Percentiles rank a stretch among this genome's conserved stretches.
Conservation (phyloP, 2,329 filamentous ascomycete genomes). For the Colletotrichum lindemuthianum region DNA sequence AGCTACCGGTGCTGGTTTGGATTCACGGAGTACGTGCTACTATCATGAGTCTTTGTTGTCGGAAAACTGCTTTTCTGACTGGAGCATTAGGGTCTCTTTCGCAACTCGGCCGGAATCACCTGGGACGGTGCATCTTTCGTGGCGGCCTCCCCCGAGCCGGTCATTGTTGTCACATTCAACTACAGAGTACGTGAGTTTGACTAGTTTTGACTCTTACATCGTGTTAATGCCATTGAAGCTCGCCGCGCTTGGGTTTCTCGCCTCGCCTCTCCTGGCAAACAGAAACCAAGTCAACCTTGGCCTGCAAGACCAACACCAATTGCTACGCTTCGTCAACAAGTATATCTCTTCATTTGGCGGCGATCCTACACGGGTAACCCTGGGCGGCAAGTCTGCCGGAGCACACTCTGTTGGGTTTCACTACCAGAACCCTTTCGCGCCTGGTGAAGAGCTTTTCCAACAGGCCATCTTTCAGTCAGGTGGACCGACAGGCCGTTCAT, state of each 20-base stretch:
- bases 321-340: constrained; percentile 63
- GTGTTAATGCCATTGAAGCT: not conserved
- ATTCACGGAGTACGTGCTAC: constrained; percentile 26
- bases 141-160: constrained; percentile 39
- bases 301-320: constrained; percentile 61
- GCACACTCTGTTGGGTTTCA: constrained; percentile 50
- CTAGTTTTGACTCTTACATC: not conserved
- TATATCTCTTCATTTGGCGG: constrained; percentile 65
- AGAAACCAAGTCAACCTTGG: constrained; percentile 60
- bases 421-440: constrained; percentile 49
- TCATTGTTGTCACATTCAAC: constrained; percentile 43
- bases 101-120: constrained; percentile 23
- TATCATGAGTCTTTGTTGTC: too few species aligned
- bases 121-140: constrained; percentile 40
- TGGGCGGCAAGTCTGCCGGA: constrained; percentile 66
- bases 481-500: constrained; percentile 48
- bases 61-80: not conserved
- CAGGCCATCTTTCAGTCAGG: constrained; percentile 50
- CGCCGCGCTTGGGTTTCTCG: constrained; percentile 52
- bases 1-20: constrained; percentile 38
- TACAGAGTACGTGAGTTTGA: constrained; percentile 36
- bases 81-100: constrained; percentile 4
- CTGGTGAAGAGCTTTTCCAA: constrained; percentile 45
- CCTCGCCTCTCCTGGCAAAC: constrained; percentile 51
- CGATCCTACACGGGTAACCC: constrained; percentile 60